Evolutionary conservation across 768 basidiomycete genomes (phyloP).

Genomic region (Tulasnella sp.): DNA sequence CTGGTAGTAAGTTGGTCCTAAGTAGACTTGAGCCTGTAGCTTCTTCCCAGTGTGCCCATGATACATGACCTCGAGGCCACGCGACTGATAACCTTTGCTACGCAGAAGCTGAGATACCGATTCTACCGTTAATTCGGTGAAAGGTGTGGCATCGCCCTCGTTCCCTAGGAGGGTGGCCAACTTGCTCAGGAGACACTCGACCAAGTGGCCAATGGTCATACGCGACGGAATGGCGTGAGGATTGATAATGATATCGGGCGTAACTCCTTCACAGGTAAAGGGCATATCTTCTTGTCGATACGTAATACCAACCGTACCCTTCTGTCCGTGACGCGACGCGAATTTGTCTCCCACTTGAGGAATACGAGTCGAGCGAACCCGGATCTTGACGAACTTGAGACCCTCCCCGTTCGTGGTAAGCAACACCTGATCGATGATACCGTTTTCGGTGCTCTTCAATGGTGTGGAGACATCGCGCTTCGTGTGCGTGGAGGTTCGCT

Average conservation of each 20-base stretch:
- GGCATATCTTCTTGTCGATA: slow-evolving; percentile 99
- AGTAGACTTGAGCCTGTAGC: slow-evolving; percentile 95
- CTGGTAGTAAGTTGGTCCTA: slow-evolving; percentile 99
- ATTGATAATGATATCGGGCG: slow-evolving; percentile 96
- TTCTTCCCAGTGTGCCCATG: slow-evolving; percentile 99
- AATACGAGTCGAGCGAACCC: slow-evolving; percentile 90
- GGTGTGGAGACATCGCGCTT: slow-evolving; percentile 96
- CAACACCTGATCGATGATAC: slow-evolving; percentile 95
- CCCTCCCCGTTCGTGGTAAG: slow-evolving; percentile 95
- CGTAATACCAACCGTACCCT: slow-evolving; percentile 99
- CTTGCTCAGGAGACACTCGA: slow-evolving; percentile 95
- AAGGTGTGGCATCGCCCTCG: slow-evolving; percentile 98
- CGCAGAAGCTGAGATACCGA: slow-evolving; percentile 90
- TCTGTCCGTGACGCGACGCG: slow-evolving; percentile 98
- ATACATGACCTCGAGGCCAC: slow-evolving; percentile 97
- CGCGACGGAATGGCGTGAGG: slow-evolving; percentile 99
- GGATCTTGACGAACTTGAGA: slow-evolving; percentile 97
- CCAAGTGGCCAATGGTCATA: slow-evolving; percentile 99
- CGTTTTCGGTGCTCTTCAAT: slow-evolving; percentile 95
- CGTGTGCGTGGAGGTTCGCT: slow-evolving; percentile 88
- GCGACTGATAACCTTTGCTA: slow-evolving; percentile 90
- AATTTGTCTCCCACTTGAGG: slow-evolving; percentile 99
- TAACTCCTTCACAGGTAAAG: slow-evolving; percentile 94
- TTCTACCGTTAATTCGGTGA: slow-evolving; percentile 96
- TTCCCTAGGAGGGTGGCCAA: slow-evolving; percentile 94